Evolutionary conservation across 2,329 filamentous ascomycete genomes (phyloP).

Genomic region (Trichoderma lentiforme): DNA sequence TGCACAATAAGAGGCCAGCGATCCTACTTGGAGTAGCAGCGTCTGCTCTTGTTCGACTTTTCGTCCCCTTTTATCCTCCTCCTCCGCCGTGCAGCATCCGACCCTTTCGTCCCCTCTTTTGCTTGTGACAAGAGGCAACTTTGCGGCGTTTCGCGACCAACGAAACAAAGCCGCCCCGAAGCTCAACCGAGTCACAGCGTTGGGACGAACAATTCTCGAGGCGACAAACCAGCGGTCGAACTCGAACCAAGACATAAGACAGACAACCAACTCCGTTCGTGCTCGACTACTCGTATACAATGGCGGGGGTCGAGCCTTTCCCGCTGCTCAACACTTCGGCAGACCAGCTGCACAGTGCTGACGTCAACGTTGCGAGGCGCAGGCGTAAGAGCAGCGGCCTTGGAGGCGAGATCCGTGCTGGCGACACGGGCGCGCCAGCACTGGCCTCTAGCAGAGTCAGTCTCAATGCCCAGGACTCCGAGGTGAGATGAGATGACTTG

Average conservation of each 20-base stretch:
- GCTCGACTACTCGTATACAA: constrained; percentile 23
- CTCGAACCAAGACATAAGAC: background rate
- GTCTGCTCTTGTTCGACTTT: background rate
- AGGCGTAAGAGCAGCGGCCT: constrained; percentile 56
- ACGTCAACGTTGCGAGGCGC: constrained; percentile 41
- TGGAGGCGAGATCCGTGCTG: constrained; percentile 50
- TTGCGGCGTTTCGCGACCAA: background rate
- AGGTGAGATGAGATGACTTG: constrained; percentile 16
- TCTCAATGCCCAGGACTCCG: constrained; percentile 31
- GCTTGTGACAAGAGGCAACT: background rate
- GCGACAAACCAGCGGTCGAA: background rate
- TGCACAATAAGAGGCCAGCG: constrained; percentile 1
- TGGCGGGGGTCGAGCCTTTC: constrained; percentile 53
- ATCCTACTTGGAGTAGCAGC: constrained; percentile 5
- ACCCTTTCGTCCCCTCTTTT: background rate
- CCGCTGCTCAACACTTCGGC: constrained; percentile 51
- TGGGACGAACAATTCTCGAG: background rate
- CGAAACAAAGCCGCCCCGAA: background rate
- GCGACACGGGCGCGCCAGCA: constrained; percentile 54
- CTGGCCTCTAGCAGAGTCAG: constrained; percentile 52
- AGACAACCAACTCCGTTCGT: background rate
- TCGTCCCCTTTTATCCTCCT: background rate
- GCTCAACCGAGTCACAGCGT: background rate
- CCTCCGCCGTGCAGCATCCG: background rate
- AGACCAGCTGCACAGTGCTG: constrained; percentile 45